A percentile compares a stretch with the other conserved stretches of the same genome.
Evolutionary conservation across 169 alveolate genomes (phyloP).

Genomic region (Cryptosporidium muris): DNA sequence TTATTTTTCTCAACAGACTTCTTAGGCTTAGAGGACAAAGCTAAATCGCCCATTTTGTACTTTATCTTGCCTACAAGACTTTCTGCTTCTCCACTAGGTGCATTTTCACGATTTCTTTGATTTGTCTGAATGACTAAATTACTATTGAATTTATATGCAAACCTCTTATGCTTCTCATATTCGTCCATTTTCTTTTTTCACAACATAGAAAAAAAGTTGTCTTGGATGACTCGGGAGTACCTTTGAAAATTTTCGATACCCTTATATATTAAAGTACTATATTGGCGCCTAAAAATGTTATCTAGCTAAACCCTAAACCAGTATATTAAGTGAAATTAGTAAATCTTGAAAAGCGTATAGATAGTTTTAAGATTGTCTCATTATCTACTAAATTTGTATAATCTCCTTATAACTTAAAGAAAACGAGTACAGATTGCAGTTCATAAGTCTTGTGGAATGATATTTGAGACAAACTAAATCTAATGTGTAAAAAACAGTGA

Average conservation of each 20-base stretch:
- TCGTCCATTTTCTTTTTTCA: slow-evolving; percentile 88
- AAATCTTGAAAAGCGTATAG: background rate
- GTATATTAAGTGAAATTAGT: background rate
- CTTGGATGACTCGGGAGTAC: too few species aligned
- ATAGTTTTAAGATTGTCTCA: too few species aligned
- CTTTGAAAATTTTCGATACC: too few species aligned
- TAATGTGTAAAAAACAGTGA: too few species aligned
- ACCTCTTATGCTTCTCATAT: slow-evolving; percentile 90
- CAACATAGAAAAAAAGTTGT: background rate
- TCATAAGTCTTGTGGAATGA: too few species aligned
- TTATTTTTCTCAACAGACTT: slow-evolving; percentile 62
- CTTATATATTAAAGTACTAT: background rate
- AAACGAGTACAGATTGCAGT: too few species aligned
- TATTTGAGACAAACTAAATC: too few species aligned
- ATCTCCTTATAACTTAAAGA: too few species aligned
- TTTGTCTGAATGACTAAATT: slow-evolving; percentile 76
- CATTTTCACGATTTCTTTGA: slow-evolving; percentile 81
- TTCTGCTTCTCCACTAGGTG: slow-evolving; percentile 97
- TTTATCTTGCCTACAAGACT: slow-evolving; percentile 88
- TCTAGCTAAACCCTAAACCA: background rate
- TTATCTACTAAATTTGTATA: too few species aligned
- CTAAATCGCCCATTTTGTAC: slow-evolving; percentile 94
- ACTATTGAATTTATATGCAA: slow-evolving; percentile 85
- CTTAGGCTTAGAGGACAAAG: slow-evolving; percentile 73
- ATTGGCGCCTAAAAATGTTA: background rate